Evolutionary conservation across 1,284 basidiomycete genomes (phyloP).

Genomic region (Gomphus sp.): DNA sequence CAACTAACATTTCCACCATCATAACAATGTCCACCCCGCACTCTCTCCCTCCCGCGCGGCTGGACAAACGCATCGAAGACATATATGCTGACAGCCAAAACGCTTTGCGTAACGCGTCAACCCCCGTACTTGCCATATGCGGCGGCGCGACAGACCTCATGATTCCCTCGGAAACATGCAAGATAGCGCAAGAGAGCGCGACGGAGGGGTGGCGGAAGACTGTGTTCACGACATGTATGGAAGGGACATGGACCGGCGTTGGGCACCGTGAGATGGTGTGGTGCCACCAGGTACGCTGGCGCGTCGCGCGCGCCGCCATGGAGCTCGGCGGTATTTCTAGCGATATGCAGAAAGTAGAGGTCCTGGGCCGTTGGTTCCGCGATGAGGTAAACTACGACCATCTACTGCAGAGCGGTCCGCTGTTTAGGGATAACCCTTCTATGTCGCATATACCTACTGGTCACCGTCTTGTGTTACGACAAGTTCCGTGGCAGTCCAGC

Average conservation of each 20-base stretch:
- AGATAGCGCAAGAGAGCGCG: background rate
- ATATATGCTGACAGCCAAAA: slow-evolving; percentile 50
- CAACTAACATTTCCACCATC: slow-evolving; percentile 61
- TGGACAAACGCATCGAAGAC: slow-evolving; percentile 71
- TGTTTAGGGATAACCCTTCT: background rate
- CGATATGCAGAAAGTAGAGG: slow-evolving; percentile 21
- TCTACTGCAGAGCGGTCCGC: background rate
- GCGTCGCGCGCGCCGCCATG: slow-evolving; percentile 71
- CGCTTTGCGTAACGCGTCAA: slow-evolving; percentile 30
- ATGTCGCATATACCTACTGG: slow-evolving; percentile 2
- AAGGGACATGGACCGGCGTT: slow-evolving; percentile 90
- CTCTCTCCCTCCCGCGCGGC: slow-evolving; percentile 77
- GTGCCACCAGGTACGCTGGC: slow-evolving; percentile 95
- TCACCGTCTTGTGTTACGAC: slow-evolving; percentile 2
- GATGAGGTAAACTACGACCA: slow-evolving; percentile 30
- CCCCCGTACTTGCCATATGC: slow-evolving; percentile 79
- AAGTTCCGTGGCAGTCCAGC: slow-evolving; percentile 31
- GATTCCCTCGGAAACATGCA: slow-evolving; percentile 87
- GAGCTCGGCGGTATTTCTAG: slow-evolving; percentile 42
- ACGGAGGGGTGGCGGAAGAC: slow-evolving; percentile 40
- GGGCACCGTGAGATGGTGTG: slow-evolving; percentile 97
- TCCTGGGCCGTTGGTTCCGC: slow-evolving; percentile 56
- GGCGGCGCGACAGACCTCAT: slow-evolving; percentile 90
- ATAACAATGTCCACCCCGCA: slow-evolving; percentile 96
- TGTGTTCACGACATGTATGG: slow-evolving; percentile 79